These are phyloP conservation scores for Hansfordia pulvinata DNA, from an alignment of 2,329 filamentous ascomycete species.

Conservation along the genomic window DNA sequence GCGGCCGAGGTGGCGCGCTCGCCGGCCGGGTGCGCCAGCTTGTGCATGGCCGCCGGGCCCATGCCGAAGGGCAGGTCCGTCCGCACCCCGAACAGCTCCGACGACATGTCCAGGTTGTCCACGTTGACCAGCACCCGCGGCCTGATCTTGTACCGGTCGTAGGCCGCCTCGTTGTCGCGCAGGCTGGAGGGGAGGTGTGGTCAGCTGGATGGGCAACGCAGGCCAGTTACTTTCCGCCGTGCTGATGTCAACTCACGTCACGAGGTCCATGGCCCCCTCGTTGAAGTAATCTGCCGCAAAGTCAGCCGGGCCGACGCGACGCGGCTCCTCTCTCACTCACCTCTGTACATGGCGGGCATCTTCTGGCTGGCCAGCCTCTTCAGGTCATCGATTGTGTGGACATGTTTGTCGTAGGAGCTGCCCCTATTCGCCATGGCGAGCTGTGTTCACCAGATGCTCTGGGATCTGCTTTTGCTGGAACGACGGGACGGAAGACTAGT, in stretches of 20 bases:
- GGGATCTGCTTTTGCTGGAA: no score
- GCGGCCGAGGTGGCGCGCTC: slow-evolving; percentile 34
- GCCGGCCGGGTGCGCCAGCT: slow-evolving; percentile 35
- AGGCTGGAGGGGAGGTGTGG: no score
- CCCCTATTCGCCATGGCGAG: no score
- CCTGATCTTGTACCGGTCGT: slow-evolving; percentile 32
- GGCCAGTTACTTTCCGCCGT: no score
- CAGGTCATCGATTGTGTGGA: slow-evolving; percentile 23
- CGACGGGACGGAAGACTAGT: no score
- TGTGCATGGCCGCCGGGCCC: slow-evolving; percentile 37
- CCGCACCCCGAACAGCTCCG: slow-evolving; percentile 27
- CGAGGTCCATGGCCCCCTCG: slow-evolving; percentile 39
- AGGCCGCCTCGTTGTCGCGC: slow-evolving; percentile 38
- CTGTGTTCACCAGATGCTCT: no score
- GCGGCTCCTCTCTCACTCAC: slow-evolving; percentile 8
- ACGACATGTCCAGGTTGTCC: slow-evolving; percentile 20
- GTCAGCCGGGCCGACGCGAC: no score
- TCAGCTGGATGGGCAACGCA: no score
- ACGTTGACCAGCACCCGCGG: slow-evolving; percentile 29
- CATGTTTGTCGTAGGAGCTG: no score
- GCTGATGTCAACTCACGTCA: no score
- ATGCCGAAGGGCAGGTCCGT: slow-evolving; percentile 37
- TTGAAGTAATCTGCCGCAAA: slow-evolving; percentile 36
- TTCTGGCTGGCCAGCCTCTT: slow-evolving; percentile 22
- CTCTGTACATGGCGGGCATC: slow-evolving; percentile 23